Evolutionary conservation across 345 rosid species (phyloP).

Genomic region (Abelmoschus esculentus): DNA sequence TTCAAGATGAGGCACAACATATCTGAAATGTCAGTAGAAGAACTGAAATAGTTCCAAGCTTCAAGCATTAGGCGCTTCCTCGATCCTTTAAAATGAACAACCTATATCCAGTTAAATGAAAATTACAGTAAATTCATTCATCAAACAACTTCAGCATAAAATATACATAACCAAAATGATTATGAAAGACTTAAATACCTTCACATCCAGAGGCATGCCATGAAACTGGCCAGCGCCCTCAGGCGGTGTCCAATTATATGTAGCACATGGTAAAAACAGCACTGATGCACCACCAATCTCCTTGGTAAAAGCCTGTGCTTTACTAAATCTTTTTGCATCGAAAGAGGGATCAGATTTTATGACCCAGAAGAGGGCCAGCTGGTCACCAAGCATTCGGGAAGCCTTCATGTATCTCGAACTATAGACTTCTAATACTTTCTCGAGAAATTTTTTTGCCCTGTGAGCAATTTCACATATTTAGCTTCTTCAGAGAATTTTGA

Average conservation of each 20-base stretch:
- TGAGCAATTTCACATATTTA: conserved; percentile 3
- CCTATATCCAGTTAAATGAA: conserved; percentile 29
- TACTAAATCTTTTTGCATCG: conserved; percentile 58
- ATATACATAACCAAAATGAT: not conserved
- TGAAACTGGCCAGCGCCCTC: conserved; percentile 98
- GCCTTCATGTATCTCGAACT: conserved; percentile 63
- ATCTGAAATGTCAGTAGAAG: conserved; percentile 48
- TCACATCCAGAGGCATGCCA: conserved; percentile 73
- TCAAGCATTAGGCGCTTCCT: conserved; percentile 95
- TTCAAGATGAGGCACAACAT: conserved; percentile 72
- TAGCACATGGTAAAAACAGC: conserved; percentile 71
- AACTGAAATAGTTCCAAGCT: conserved; percentile 71
- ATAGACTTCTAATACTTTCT: conserved; percentile 57
- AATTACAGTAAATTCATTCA: not conserved
- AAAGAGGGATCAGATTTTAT: conserved; percentile 54
- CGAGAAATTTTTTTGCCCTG: conserved; percentile 73
- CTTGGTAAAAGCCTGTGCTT: conserved; percentile 49
- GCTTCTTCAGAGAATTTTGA: not conserved
- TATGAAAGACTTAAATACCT: not conserved
- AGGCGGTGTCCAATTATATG: conserved; percentile 95
- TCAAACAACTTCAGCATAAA: not conserved
- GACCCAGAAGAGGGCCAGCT: conserved; percentile 72
- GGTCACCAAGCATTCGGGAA: conserved; percentile 95
- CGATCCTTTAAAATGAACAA: conserved; percentile 93
- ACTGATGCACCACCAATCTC: conserved; percentile 53